phyloP scores from a whole-genome alignment of 495 filamentous ascomycete species.

The Lasiosphaeria miniovina region DNA sequence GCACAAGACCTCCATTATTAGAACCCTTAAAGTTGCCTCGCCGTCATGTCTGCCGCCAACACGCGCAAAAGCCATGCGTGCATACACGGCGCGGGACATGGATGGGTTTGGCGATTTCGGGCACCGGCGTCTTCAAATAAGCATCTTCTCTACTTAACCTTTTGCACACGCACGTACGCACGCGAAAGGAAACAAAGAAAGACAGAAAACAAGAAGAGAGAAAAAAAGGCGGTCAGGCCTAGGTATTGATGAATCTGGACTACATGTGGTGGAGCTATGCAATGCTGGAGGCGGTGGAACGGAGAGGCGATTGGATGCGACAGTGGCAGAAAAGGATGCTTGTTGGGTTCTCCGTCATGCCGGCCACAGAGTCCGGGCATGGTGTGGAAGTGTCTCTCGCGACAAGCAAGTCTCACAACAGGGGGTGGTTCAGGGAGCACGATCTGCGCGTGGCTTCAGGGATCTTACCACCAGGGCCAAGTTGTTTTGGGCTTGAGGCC shows the following conservation, averaged over 20 bases:
- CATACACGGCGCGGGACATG: too few relatives aligned
- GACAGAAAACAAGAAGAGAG: neutral
- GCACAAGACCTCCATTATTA: too few relatives aligned
- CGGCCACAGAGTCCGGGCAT: conserved; percentile 11
- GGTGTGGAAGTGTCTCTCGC: conserved; percentile 3
- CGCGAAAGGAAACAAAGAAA: neutral
- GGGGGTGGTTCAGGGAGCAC: conserved; percentile 9
- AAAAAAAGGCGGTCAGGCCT: conserved; percentile 13
- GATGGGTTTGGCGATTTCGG: too few relatives aligned
- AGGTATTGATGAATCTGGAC: neutral
- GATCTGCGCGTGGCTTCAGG: conserved; percentile 40
- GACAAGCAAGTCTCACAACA: conserved; percentile 16
- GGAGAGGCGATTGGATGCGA: neutral
- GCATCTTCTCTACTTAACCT: too few relatives aligned
- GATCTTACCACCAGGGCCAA: conserved; percentile 29
- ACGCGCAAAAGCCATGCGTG: too few relatives aligned
- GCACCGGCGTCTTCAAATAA: too few relatives aligned
- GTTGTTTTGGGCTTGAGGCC: conserved; percentile 21
- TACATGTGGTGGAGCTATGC: neutral
- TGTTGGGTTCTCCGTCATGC: neutral
- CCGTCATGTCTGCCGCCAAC: too few relatives aligned
- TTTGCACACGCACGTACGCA: too few relatives aligned
- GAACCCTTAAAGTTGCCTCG: too few relatives aligned
- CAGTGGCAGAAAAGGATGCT: neutral
- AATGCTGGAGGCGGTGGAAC: neutral